Evolutionary conservation across 805 yeast genomes (phyloP).

Genomic region (Sungouiella thailandica): DNA sequence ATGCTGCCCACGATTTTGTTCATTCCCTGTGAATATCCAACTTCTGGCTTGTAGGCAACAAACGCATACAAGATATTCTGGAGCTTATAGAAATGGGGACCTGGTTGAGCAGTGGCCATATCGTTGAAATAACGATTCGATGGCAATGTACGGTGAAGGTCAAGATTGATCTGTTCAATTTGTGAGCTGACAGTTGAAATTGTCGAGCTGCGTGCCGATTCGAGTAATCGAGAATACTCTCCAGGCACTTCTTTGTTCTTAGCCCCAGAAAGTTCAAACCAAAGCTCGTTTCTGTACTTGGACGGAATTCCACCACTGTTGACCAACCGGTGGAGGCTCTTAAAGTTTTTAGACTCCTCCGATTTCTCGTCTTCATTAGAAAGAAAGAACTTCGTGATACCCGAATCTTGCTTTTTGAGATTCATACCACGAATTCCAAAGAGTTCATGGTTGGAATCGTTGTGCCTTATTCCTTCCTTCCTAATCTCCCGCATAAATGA

Average conservation of each 20-base stretch:
- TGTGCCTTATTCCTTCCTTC: no score
- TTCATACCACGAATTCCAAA: slow-evolving; percentile 38
- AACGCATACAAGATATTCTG: slow-evolving; percentile 47
- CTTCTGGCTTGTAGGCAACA: slow-evolving; percentile 39
- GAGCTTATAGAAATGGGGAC: slow-evolving; percentile 48
- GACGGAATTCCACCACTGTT: slow-evolving; percentile 43
- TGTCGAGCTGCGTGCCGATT: slow-evolving; percentile 1
- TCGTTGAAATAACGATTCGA: slow-evolving; percentile 45
- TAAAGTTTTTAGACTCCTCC: slow-evolving; percentile 5
- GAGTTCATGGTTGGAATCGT: slow-evolving; percentile 17
- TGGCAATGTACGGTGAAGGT: slow-evolving; percentile 52
- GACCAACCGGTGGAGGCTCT: slow-evolving; percentile 24
- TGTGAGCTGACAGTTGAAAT: slow-evolving; percentile 15
- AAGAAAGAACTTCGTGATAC: slow-evolving; percentile 6
- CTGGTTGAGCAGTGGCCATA: slow-evolving; percentile 36
- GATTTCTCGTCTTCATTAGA: slow-evolving; percentile 17
- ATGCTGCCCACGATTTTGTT: slow-evolving; percentile 53
- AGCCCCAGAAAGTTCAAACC: slow-evolving; percentile 55
- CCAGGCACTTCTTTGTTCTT: slow-evolving; percentile 41
- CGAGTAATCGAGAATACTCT: slow-evolving; percentile 34
- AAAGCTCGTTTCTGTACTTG: slow-evolving; percentile 41
- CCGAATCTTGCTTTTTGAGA: slow-evolving; percentile 17
- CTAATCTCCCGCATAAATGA: slow-evolving; percentile 32
- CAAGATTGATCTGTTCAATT: slow-evolving; percentile 47
- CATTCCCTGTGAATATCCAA: slow-evolving; percentile 62